A percentile compares a stretch with the other conserved stretches of the same genome.
Conservation (phyloP, 2,329 filamentous ascomycete genomes). For the Verticillium nubilum region DNA sequence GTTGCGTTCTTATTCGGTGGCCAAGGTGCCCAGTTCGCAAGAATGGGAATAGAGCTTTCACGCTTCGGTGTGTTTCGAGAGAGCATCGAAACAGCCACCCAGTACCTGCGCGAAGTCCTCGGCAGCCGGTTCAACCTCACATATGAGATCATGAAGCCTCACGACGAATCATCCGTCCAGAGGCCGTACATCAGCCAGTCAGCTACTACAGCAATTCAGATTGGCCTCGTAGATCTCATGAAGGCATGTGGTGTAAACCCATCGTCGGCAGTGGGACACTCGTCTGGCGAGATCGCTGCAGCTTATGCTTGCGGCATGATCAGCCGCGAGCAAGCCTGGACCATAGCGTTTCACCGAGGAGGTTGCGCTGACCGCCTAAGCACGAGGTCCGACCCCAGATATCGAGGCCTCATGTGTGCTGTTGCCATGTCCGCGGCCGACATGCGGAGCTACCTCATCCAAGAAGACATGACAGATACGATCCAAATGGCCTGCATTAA, state of each 20-base stretch:
- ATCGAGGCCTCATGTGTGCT: slow-evolving; percentile 35
- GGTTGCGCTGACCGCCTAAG: slow-evolving; percentile 24
- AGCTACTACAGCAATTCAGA: slow-evolving; percentile 34
- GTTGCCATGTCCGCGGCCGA: slow-evolving; percentile 26
- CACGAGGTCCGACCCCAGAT: slow-evolving; percentile 14
- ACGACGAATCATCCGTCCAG: slow-evolving; percentile 20
- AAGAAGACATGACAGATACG: slow-evolving; percentile 6
- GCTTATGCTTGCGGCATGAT: slow-evolving; percentile 33
- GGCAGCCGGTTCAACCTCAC: slow-evolving; percentile 26
- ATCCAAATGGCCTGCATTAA: slow-evolving; percentile 38
- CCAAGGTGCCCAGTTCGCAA: slow-evolving; percentile 36
- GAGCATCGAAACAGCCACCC: slow-evolving; percentile 27
- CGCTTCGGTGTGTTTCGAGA: slow-evolving; percentile 33
- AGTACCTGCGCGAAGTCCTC: slow-evolving; percentile 22
- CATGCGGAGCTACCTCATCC: slow-evolving; percentile 19
- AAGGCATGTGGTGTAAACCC: slow-evolving; percentile 24
- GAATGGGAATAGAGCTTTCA: slow-evolving; percentile 36
- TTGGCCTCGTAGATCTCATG: slow-evolving; percentile 36
- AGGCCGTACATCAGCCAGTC: slow-evolving; percentile 32
- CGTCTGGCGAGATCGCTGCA: slow-evolving; percentile 41
- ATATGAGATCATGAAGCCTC: slow-evolving; percentile 26
- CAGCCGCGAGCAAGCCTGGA: slow-evolving; percentile 30
- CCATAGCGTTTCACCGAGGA: slow-evolving; percentile 36
- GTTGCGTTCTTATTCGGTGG: slow-evolving; percentile 38
- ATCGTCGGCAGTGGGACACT: slow-evolving; percentile 34